A percentile compares a stretch with the other conserved stretches of the same genome.
Conservation (phyloP, 495 filamentous ascomycete species). For the Hyaloscypha finlandica region DNA sequence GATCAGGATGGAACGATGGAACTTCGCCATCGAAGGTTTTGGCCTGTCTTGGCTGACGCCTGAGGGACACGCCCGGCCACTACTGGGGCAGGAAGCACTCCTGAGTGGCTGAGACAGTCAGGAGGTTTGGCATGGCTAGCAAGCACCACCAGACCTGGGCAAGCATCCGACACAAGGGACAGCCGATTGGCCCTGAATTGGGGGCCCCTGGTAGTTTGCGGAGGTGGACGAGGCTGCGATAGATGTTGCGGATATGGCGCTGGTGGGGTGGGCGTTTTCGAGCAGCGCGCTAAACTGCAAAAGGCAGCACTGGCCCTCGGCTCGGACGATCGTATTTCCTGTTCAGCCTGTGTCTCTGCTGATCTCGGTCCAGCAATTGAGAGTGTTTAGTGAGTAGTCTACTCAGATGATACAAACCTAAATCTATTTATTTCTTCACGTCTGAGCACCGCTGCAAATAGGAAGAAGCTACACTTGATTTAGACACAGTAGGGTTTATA, state of each 20-base stretch:
- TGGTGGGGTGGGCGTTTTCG: not conserved
- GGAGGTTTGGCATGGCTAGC: not conserved
- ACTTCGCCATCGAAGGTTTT: not conserved
- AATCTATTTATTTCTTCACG: not conserved
- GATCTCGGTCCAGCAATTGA: not conserved
- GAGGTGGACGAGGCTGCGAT: not conserved
- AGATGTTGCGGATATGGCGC: not conserved
- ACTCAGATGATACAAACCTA: not conserved
- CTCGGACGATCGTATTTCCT: slow-evolving; percentile 11
- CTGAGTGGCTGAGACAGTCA: not conserved
- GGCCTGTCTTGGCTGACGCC: not conserved
- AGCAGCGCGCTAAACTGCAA: not conserved
- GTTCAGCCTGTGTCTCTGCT: slow-evolving; percentile 5
- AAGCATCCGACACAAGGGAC: slow-evolving; percentile 11
- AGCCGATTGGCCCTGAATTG: slow-evolving; percentile 1
- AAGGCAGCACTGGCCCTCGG: slow-evolving; percentile 2
- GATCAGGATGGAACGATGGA: not conserved
- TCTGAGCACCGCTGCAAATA: not conserved
- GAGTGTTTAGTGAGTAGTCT: not conserved
- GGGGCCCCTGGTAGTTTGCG: not conserved
- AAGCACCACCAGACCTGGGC: slow-evolving; percentile 15
- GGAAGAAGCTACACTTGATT: not conserved
- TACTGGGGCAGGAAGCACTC: not conserved
- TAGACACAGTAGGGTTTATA: not conserved
- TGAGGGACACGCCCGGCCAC: not conserved